A percentile compares a stretch with the other conserved stretches of the same genome.
Evolutionary conservation across 106 monocot genomes (phyloP).

Genomic region (Dioscorea zingiberensis): DNA sequence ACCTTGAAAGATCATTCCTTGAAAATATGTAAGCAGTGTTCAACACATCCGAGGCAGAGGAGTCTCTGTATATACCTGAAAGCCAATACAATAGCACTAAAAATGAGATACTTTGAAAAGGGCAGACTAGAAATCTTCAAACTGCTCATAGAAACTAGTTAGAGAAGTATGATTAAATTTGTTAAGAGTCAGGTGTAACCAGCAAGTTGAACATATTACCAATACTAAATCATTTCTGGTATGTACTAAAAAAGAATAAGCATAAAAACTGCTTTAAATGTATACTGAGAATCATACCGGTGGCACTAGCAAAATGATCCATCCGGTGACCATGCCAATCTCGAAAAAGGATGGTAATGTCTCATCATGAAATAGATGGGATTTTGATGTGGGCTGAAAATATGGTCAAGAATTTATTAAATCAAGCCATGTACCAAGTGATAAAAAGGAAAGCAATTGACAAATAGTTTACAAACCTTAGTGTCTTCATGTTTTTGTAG

Average conservation of each 20-base stretch:
- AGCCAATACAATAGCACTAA: no score
- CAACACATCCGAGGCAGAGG: slow-evolving; percentile 37
- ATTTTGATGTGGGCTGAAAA: slow-evolving; percentile 39
- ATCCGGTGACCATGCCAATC: slow-evolving; percentile 94
- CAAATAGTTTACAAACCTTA: slow-evolving; percentile 35
- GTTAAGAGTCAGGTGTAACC: no score
- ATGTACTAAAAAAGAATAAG: not conserved
- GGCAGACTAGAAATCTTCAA: no score
- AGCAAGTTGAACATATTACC: no score
- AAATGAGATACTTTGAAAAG: no score
- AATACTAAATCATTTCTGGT: not conserved
- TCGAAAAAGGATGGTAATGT: slow-evolving; percentile 90
- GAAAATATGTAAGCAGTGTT: slow-evolving; percentile 83
- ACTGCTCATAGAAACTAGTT: no score
- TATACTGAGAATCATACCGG: slow-evolving; percentile 40
- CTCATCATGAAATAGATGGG: slow-evolving; percentile 90
- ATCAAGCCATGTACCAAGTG: not conserved
- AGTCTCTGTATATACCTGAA: no score
- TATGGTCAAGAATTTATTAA: not conserved
- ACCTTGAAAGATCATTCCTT: slow-evolving; percentile 90
- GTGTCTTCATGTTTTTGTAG: slow-evolving; percentile 49
- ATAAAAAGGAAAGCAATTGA: not conserved
- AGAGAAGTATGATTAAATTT: no score
- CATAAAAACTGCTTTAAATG: no score
- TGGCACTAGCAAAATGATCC: slow-evolving; percentile 84